Conservation (phyloP, 2,329 filamentous ascomycete species). For the Alternaria atra region DNA sequence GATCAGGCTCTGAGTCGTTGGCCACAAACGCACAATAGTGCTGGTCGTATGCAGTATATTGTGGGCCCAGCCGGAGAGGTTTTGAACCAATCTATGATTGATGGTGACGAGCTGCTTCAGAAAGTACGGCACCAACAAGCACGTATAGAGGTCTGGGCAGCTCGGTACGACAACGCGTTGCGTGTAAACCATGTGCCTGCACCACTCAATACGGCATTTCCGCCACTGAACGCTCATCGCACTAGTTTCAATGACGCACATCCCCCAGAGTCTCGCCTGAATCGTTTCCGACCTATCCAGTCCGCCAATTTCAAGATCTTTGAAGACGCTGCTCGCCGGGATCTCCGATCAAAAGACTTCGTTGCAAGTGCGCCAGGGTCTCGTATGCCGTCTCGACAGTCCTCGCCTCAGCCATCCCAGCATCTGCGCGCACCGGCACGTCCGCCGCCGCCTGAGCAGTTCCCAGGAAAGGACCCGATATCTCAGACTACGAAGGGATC, state of each 20-base stretch:
- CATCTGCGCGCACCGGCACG: not conserved
- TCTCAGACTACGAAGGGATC: not conserved
- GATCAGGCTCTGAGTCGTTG: not conserved
- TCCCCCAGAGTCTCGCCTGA: not conserved
- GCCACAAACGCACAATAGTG: not conserved
- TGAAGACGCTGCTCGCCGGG: not conserved
- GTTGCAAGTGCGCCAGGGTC: conserved; percentile 10
- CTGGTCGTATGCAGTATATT: conserved; percentile 1
- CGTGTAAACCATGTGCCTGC: not conserved
- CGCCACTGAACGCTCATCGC: not conserved
- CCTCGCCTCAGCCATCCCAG: conserved; percentile 2
- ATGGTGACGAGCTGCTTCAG: not conserved
- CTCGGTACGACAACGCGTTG: not conserved
- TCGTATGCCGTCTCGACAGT: conserved; percentile 9
- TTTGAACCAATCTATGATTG: not conserved
- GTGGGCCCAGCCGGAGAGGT: not conserved
- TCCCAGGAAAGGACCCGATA: not conserved
- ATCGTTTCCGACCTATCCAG: not conserved
- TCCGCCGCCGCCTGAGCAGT: not conserved
- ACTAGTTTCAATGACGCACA: not conserved
- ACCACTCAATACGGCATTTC: not conserved
- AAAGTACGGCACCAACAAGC: not conserved
- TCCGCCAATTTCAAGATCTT: not conserved
- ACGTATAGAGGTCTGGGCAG: not conserved
- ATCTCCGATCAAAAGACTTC: not conserved